Evolutionary conservation across 768 basidiomycete species (phyloP), one percentile per base, ranked within the genome.

Genomic region (Mycena belliarum): DNA sequence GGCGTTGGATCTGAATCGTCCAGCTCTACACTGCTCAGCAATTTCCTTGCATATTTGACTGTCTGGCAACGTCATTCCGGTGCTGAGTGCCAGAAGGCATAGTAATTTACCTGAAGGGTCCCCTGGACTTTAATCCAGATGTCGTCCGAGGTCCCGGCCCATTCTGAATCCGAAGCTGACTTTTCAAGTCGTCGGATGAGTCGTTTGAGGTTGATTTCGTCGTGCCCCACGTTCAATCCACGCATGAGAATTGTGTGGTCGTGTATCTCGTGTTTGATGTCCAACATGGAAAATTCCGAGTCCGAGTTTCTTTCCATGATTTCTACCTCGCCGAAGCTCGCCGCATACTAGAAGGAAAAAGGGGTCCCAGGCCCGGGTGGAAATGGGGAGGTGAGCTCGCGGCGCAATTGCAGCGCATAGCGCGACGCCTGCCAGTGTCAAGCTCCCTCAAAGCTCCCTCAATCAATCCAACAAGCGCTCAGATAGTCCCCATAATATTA

Each of bases 161-260:
- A 79, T 52, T 72, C 70, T 21, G 65, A 69, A 41, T 76, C 76
- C 55, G 61, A 71, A 0, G 82, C 70, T 11, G 79, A 76, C 64
- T 80, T 82, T 55, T 91, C 87, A 0, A 92, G 78, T 53, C 84
- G 70, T 42, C 79, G 76, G 6, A 91, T 70, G 8, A 91, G 77
- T 47, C 87, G 79, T 11, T 73, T 71, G 10, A 91, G 75, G 70
- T 91, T 91, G 14, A 91, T 82, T 62, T 82, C 80, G 73, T 91
- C 86, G 56, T 88, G 89, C 42, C n/a, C n/a, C n/a, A 26, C 32
- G 54, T 60, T 50, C n/a, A n/a, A n/a, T 6, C 33, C 24, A 38
- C 43, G 15, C 59, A 60, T 60, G 33, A 7, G 15, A 33, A 21
- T 15, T 33, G 47, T 42, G 20, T 57, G 55, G 23, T 44, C 15